Percentiles rank a stretch among this genome's conserved stretches.
Evolutionary conservation across 345 rosid species (phyloP).

Genomic region (Triadica sebifera): DNA sequence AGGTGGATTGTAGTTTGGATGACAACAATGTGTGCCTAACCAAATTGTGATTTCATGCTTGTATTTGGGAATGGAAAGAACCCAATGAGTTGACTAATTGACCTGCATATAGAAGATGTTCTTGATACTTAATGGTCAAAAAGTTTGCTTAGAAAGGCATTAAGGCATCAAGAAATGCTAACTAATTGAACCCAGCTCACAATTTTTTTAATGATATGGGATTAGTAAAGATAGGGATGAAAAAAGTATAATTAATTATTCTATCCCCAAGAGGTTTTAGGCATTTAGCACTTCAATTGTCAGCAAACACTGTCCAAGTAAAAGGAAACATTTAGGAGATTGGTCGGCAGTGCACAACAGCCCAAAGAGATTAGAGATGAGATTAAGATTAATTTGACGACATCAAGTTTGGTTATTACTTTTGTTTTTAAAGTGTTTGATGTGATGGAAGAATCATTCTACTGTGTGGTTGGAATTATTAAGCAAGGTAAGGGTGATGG

Average conservation of each 20-base stretch:
- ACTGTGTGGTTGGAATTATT: background rate
- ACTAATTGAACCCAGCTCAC: background rate
- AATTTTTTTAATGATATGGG: background rate
- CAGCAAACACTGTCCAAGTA: constrained; percentile 5
- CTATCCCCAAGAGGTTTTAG: background rate
- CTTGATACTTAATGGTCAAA: background rate
- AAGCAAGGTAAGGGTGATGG: background rate
- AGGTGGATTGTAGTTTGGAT: background rate
- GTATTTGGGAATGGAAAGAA: background rate
- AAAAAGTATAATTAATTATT: background rate
- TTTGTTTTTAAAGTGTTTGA: background rate
- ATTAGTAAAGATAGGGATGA: constrained; percentile 2
- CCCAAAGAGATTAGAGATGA: no score
- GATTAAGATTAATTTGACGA: constrained; percentile 3
- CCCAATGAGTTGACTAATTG: constrained; percentile 10
- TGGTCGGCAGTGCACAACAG: constrained; percentile 16
- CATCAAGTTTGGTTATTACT: background rate
- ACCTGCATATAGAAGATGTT: background rate
- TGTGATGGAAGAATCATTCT: background rate
- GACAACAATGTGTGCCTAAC: constrained; percentile 17
- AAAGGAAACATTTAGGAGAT: constrained; percentile 5
- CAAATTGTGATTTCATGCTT: background rate
- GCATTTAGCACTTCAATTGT: constrained; percentile 2
- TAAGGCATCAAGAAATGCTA: background rate
- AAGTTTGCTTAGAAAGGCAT: background rate